A percentile compares a stretch with the other conserved stretches of the same genome.
Conservation (phyloP, 352 stramenopile species). For the Globisporangium splendens region DNA sequence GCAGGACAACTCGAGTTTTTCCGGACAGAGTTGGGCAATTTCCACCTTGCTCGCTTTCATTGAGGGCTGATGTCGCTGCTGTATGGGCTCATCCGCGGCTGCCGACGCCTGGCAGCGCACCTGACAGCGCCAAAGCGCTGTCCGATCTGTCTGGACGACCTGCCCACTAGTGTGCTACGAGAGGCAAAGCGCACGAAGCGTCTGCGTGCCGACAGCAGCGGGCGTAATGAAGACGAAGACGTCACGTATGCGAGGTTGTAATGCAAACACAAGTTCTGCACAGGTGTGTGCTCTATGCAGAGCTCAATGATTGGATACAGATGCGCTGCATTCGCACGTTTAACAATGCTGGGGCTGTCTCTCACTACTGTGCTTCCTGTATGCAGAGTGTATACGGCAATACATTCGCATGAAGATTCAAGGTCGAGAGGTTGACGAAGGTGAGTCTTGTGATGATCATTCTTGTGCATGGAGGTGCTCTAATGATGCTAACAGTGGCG, state of each 20-base stretch:
- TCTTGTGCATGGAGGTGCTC: neutral
- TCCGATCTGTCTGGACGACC: constrained; percentile 58
- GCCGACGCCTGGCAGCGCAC: constrained; percentile 45
- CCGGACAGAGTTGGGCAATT: too few species aligned
- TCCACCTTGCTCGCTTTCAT: neutral
- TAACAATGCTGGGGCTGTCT: neutral
- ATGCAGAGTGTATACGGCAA: constrained; percentile 37
- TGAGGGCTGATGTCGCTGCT: constrained; percentile 26
- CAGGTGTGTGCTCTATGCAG: constrained; percentile 14
- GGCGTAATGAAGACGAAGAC: constrained; percentile 11
- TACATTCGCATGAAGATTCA: constrained; percentile 64
- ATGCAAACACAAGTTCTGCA: constrained; percentile 61
- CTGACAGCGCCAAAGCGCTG: constrained; percentile 35
- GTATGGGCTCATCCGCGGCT: constrained; percentile 45
- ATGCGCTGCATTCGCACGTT: neutral
- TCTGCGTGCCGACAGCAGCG: neutral
- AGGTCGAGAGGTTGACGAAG: constrained; percentile 55
- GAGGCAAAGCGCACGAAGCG: constrained; percentile 19
- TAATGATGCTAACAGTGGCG: neutral
- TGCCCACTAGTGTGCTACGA: constrained; percentile 35
- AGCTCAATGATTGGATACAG: too few species aligned
- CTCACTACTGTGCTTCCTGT: neutral
- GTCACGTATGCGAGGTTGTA: constrained; percentile 37
- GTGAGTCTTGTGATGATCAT: constrained; percentile 14
- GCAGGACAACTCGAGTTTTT: too few species aligned